Evolutionary conservation across 2,329 filamentous ascomycete species (phyloP), one percentile per base, ranked within the genome.

Genomic region (Aspergillus fumigatus): DNA sequence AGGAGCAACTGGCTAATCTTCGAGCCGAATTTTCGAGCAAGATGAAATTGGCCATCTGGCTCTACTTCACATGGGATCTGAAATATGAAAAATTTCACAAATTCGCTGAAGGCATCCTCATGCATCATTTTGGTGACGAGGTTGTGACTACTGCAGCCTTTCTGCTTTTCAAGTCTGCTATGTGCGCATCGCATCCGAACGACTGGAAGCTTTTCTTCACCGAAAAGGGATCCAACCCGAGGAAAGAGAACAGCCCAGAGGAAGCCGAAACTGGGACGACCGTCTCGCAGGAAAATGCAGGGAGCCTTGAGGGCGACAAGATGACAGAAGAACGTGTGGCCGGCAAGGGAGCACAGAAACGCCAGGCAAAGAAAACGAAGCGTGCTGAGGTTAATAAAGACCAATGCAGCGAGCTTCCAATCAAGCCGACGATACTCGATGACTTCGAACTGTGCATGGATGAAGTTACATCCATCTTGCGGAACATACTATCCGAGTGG

Each of bases 191-290:
- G 7, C 43, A 56, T 17, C n/a, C 55, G 0, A 57, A 65, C 26
- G 70, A 74, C 57, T 74, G 72, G 61, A 64, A 57, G 32, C 10
- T 59, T 2, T 74, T 73, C 52, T 74, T 67, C 49, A 35, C 53
- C 8, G 25, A 56, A 52, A 11, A 47, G 21, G 10, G 23, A 6
- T 25, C 26, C 9, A 23, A 11, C 11, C 21, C 51, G 9, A n/a
- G 5, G 35, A 3, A 29, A 25, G 14, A 17, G 21, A 11, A 25
- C 32, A 38, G 32, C 32, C 32, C 32, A 5, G 32, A n/a, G 14
- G 32, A 17, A 38, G 32, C 32, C 14, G 32, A 38, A 19, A 17
- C 25, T 21, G 45, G 27, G 23, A 45, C 5, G 35, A 21, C 40
- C 10, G 29, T 23, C 21, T 23, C 14, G 19, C 19, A 25, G 21